A percentile compares a stretch with the other conserved stretches of the same genome.
Conservation (phyloP, 1,284 basidiomycete genomes). For the Rhodotorula sp. region DNA sequence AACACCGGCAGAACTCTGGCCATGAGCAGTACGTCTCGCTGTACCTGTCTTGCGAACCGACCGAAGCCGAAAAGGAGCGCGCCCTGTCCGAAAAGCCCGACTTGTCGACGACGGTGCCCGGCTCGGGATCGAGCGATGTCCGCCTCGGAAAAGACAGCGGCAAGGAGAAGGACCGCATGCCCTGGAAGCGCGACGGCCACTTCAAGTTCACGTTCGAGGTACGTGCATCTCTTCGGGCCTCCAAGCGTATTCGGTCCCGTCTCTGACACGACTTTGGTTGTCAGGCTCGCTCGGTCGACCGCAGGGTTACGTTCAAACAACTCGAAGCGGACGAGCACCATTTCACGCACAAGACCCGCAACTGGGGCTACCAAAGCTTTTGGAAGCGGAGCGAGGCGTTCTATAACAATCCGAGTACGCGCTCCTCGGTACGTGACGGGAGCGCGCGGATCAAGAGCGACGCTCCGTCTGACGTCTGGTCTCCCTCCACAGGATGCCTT, state of each 20-base stretch:
- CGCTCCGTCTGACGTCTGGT: no score
- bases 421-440: conserved; percentile 12
- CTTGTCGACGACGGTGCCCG: not conserved
- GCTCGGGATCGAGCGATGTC: not conserved
- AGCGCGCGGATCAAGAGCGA: no score
- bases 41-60: conserved; percentile 48
- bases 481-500: conserved; percentile 44
- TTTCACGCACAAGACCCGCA: conserved; percentile 49
- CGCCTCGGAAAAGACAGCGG: conserved; percentile 6
- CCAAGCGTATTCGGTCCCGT: no score
- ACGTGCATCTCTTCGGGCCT: not conserved
- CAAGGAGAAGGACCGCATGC: conserved; percentile 37
- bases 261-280: not conserved
- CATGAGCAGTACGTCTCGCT: conserved; percentile 46
- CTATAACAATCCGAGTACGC: conserved; percentile 44
- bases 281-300: conserved; percentile 36
- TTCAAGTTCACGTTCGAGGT: conserved; percentile 47
- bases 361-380: conserved; percentile 47
- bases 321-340: conserved; percentile 51
- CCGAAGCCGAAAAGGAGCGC: conserved; percentile 43
- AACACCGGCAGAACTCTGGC: conserved; percentile 41
- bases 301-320: conserved; percentile 43
- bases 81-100: conserved; percentile 31
- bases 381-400: conserved; percentile 47
- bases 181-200: conserved; percentile 45